Evolutionary conservation across 352 stramenopile species (phyloP).

Genomic region (Pythium grandisporangium): DNA sequence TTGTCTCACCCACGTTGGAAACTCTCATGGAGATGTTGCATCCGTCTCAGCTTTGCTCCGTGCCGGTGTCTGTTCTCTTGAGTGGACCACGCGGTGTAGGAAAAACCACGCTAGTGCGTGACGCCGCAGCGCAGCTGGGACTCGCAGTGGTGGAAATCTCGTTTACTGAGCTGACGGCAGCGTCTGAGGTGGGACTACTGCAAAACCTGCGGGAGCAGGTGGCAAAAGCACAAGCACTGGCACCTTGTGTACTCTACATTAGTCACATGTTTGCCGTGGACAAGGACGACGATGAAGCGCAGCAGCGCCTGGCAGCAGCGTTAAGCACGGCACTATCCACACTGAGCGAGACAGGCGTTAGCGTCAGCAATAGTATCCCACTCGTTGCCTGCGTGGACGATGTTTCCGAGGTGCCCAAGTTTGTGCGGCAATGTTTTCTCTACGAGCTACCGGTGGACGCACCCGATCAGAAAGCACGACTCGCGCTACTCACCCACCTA

Average conservation of each 20-base stretch:
- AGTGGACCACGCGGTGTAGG: slow-evolving; percentile 55
- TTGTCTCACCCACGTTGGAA: slow-evolving; percentile 26
- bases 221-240: slow-evolving; percentile 48
- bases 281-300: slow-evolving; percentile 68
- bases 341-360: slow-evolving; percentile 20
- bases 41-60: slow-evolving; percentile 49
- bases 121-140: slow-evolving; percentile 59
- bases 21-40: slow-evolving; percentile 61
- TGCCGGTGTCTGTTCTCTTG: slow-evolving; percentile 65
- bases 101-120: slow-evolving; percentile 62
- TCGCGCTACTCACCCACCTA: slow-evolving; percentile 47
- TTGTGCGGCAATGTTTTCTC: slow-evolving; percentile 72
- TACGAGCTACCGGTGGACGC: slow-evolving; percentile 67
- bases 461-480: slow-evolving; percentile 38
- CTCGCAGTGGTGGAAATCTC: slow-evolving; percentile 60
- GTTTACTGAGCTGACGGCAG: slow-evolving; percentile 65
- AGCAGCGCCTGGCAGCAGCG: slow-evolving; percentile 49
- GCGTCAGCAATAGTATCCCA: slow-evolving; percentile 35
- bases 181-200: slow-evolving; percentile 62
- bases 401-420: slow-evolving; percentile 65
- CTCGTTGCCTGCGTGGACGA: slow-evolving; percentile 76
- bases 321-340: slow-evolving; percentile 56
- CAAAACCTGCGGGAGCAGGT: slow-evolving; percentile 70
- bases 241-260: slow-evolving; percentile 75
- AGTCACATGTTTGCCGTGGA: slow-evolving; percentile 69